Percentiles rank a stretch among this genome's conserved stretches.
phyloP scores from a whole-genome alignment of 1,139 yeast species.

The Hanseniaspora gamundiae region DNA sequence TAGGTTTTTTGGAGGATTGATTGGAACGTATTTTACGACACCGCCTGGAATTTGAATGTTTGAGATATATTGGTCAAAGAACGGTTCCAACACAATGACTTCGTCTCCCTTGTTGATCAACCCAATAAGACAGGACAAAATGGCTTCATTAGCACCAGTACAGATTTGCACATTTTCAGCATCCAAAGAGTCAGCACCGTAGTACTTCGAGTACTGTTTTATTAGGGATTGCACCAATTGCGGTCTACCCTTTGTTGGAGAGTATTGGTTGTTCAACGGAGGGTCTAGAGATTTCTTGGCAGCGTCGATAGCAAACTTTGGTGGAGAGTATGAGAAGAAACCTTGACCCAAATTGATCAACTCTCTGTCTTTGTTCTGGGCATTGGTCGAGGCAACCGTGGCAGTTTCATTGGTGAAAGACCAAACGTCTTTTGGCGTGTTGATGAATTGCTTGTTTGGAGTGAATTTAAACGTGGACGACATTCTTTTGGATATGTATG shows the following conservation, averaged over 20 bases:
- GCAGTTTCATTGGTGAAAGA: slow-evolving; percentile 89
- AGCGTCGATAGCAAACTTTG: slow-evolving; percentile 74
- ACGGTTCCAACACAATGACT: slow-evolving; percentile 94
- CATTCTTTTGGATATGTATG: background rate
- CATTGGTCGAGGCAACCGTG: slow-evolving; percentile 51
- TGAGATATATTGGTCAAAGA: slow-evolving; percentile 90
- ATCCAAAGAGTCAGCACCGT: slow-evolving; percentile 40
- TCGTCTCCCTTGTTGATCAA: slow-evolving; percentile 83
- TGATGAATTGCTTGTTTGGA: slow-evolving; percentile 49
- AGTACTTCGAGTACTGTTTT: slow-evolving; percentile 55
- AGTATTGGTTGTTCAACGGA: slow-evolving; percentile 66
- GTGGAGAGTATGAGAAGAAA: slow-evolving; percentile 90
- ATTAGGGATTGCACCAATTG: slow-evolving; percentile 58
- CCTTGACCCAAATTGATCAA: slow-evolving; percentile 92
- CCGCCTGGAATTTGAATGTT: slow-evolving; percentile 93
- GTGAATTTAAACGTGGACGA: slow-evolving; percentile 9
- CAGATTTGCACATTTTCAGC: slow-evolving; percentile 49
- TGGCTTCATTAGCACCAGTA: slow-evolving; percentile 96
- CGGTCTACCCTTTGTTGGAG: slow-evolving; percentile 84
- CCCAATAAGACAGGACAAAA: slow-evolving; percentile 74
- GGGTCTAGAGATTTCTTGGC: slow-evolving; percentile 72
- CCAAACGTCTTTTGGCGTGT: slow-evolving; percentile 73
- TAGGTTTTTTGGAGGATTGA: slow-evolving; percentile 74
- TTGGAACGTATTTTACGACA: slow-evolving; percentile 69
- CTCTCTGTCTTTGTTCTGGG: slow-evolving; percentile 48